These are phyloP conservation scores for Pseudogymnoascus sp. DNA, from an alignment of 2,329 filamentous ascomycete species.

Conservation along the genomic window DNA sequence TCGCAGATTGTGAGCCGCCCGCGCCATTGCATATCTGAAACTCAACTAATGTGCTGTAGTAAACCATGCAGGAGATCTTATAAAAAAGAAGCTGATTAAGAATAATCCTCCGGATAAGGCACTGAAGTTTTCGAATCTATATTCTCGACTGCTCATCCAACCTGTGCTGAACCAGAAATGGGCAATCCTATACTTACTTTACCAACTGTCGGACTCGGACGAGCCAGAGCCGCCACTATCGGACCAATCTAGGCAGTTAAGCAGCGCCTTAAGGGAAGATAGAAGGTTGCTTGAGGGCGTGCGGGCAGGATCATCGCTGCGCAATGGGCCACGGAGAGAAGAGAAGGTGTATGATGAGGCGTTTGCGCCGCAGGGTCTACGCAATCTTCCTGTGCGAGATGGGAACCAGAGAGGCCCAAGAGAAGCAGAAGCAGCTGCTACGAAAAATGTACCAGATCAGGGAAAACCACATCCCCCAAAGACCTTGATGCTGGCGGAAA, in stretches of 20 bases:
- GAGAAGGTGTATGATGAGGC: slow-evolving; percentile 41
- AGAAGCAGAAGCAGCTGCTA: slow-evolving; percentile 24
- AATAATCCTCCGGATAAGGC: slow-evolving; percentile 68
- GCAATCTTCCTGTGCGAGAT: slow-evolving; percentile 24
- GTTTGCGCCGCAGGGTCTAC: slow-evolving; percentile 44
- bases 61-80: slow-evolving; percentile 86
- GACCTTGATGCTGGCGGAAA: slow-evolving; percentile 48
- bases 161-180: slow-evolving; percentile 93
- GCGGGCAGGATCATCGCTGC: slow-evolving; percentile 24
- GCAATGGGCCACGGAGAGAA: slow-evolving; percentile 32
- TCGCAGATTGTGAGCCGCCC: slow-evolving; percentile 26
- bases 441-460: slow-evolving; percentile 20
- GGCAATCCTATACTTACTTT: slow-evolving; percentile 87
- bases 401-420: slow-evolving; percentile 26
- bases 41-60: slow-evolving; percentile 36
- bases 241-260: background rate
- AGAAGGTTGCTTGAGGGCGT: slow-evolving; percentile 2
- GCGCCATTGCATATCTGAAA: background rate
- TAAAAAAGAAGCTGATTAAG: slow-evolving; percentile 78
- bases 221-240: background rate
- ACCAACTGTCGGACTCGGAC: slow-evolving; percentile 64
- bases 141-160: slow-evolving; percentile 79
- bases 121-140: slow-evolving; percentile 80
- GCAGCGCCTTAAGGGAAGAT: slow-evolving; percentile 19
- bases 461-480: slow-evolving; percentile 31